Evolutionary conservation across 495 filamentous ascomycete genomes (phyloP), one percentile per base, ranked within the genome.

Genomic region (Aspergillus taichungensis): DNA sequence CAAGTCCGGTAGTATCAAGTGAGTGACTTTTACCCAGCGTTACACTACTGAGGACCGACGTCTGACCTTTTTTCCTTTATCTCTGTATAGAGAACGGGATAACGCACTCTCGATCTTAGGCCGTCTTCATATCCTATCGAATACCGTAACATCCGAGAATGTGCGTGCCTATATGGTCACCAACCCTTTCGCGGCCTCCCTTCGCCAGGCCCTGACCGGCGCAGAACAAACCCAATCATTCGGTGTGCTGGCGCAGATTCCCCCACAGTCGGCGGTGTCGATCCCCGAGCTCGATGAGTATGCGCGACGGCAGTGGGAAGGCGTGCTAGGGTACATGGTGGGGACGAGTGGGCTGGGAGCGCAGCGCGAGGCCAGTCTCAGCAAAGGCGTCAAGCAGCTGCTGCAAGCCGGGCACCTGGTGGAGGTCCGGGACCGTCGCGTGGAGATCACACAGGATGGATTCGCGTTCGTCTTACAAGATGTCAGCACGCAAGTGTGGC

Each of bases 401-500:
- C 72, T 98, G 18, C 72, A 86, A 50, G 72, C 76, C 1, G 89
- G 92, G 0, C 74, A 81, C n/a, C 71, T 97, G 27, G 89, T 98
- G 28, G 81, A 86, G 53, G 68, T 76, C 9, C 69, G 71, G 31
- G 74, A 72, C 30, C 67, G 71, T 11, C 74, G 68, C 32, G 71
- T 77, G 13, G 76, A 73, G 3, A 98, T 98, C 49, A 97, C 94
- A 1, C 78, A 95, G 59, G 78, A 83, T 12, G 92, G 92, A 5
- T 98, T 98, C 57, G 85, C 86, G 1, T 98, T 98, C 51, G 74
- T 98, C 8, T 70, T 98, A 0, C 92, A 97, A 56, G 92, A 95
- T 55, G 80, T 89, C 47, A 96, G 95, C 58, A 87, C 89, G 5
- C 92, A 98, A 61, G 88, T 98, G 36, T 98, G 92, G 92, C 86